Evolutionary conservation across 306 rosid genomes (phyloP).

Genomic region (Crataegus laevigata): DNA sequence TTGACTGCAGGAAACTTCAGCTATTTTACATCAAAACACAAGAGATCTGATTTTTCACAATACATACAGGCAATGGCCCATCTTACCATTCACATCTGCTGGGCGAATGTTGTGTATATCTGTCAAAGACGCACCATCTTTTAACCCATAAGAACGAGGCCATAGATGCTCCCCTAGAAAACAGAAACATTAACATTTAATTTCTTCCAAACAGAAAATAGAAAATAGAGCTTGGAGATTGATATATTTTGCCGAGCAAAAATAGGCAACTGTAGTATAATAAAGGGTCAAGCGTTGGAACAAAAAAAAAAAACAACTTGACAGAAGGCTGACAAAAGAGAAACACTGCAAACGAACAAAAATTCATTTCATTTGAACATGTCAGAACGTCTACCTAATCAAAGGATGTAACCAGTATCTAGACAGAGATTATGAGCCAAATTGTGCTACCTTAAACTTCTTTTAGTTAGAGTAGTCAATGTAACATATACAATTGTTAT

Average conservation of each 20-base stretch:
- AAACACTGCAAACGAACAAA: not conserved
- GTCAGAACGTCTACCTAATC: not conserved
- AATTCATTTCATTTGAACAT: not conserved
- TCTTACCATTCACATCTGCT: slow-evolving; percentile 62
- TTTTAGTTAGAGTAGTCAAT: not conserved
- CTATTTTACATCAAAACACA: not conserved
- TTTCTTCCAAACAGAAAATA: not conserved
- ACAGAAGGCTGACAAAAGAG: not conserved
- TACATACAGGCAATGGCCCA: not conserved
- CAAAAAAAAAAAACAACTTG: not conserved
- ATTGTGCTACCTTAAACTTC: not conserved
- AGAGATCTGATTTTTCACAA: not conserved
- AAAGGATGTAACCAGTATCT: not conserved
- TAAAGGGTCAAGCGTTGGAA: not conserved
- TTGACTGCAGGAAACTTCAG: slow-evolving; percentile 36
- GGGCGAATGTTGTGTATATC: slow-evolving; percentile 71
- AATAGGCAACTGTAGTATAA: not conserved
- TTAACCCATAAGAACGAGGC: slow-evolving; percentile 76
- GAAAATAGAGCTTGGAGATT: not conserved
- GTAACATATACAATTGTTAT: not conserved
- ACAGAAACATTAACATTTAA: not conserved
- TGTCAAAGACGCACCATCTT: slow-evolving; percentile 48
- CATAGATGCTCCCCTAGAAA: slow-evolving; percentile 67
- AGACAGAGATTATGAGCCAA: not conserved
- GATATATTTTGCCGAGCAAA: not conserved